Evolutionary conservation across 768 basidiomycete species (phyloP).

Genomic region (Serendipita indica): DNA sequence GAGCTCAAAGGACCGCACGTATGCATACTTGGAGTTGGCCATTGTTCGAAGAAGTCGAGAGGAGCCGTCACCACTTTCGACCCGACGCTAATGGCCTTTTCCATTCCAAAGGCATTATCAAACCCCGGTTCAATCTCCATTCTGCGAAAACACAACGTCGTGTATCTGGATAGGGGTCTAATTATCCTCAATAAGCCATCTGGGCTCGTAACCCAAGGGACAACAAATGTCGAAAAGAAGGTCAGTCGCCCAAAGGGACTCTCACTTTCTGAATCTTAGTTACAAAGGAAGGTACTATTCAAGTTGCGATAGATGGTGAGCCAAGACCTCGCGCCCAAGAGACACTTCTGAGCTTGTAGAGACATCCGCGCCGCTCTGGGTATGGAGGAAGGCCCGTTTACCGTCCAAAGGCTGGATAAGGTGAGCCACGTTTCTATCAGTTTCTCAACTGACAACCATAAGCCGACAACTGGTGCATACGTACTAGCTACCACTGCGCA

Average conservation of each 20-base stretch:
- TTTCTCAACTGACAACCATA: neutral
- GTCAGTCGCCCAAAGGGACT: neutral
- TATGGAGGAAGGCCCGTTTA: constrained; percentile 1
- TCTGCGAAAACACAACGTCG: neutral
- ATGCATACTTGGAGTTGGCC: constrained; percentile 87
- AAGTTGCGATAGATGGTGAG: constrained; percentile 1
- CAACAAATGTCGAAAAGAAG: neutral
- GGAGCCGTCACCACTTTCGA: neutral
- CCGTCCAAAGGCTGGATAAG: constrained; percentile 1
- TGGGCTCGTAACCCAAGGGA: constrained; percentile 8
- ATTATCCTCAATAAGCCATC: constrained; percentile 5
- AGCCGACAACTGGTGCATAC: neutral
- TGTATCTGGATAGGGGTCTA: neutral
- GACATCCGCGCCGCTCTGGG: constrained; percentile 2
- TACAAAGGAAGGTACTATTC: neutral
- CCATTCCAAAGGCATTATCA: neutral
- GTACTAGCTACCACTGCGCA: neutral
- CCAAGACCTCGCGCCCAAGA: neutral
- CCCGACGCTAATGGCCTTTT: neutral
- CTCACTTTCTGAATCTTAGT: neutral
- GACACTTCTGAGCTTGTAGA: neutral
- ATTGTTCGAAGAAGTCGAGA: constrained; percentile 28
- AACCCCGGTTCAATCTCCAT: neutral
- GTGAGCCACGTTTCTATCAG: neutral
- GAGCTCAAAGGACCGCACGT: constrained; percentile 80